Conservation (phyloP, 805 yeast genomes). For the Ogataea siamensis region DNA sequence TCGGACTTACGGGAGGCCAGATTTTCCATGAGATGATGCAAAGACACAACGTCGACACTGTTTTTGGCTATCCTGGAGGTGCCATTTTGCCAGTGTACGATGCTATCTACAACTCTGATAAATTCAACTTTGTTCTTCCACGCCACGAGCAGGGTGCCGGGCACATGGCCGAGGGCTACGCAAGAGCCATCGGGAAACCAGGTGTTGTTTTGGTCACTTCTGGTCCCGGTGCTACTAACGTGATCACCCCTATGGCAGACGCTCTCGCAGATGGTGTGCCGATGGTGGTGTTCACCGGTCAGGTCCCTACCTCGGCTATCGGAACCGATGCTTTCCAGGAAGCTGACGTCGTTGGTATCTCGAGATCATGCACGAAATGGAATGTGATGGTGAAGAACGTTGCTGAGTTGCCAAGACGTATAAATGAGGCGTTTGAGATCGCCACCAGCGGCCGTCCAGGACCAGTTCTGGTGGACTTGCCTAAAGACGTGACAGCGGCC, state of each 20-base stretch:
- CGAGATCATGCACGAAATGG: constrained; percentile 98
- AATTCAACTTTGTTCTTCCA: constrained; percentile 88
- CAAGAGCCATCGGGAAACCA: constrained; percentile 91
- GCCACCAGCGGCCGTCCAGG: constrained; percentile 97
- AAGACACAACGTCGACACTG: constrained; percentile 91
- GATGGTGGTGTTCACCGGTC: constrained; percentile 94
- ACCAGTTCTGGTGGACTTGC: constrained; percentile 95
- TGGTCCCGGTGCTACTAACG: constrained; percentile 99
- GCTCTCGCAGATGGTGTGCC: constrained; percentile 98
- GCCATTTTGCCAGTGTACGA: constrained; percentile 97
- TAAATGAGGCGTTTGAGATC: constrained; percentile 97
- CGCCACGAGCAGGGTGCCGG: constrained; percentile 99
- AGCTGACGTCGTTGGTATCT: constrained; percentile 96
- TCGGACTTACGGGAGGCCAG: constrained; percentile 97
- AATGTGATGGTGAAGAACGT: constrained; percentile 96
- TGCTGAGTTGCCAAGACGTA: constrained; percentile 90
- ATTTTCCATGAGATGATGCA: constrained; percentile 99
- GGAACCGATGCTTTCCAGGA: constrained; percentile 99
- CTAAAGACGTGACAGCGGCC: constrained; percentile 96
- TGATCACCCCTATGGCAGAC: constrained; percentile 97
- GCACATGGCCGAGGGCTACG: constrained; percentile 99
- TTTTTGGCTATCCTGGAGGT: constrained; percentile 98
- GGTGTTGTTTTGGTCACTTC: constrained; percentile 98
- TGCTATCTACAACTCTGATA: constrained; percentile 88
- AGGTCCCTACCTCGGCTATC: constrained; percentile 91